Base-by-base conservation (phyloP, 2,329 filamentous ascomycete genomes). In the Harringtonia lauricola region DNA sequence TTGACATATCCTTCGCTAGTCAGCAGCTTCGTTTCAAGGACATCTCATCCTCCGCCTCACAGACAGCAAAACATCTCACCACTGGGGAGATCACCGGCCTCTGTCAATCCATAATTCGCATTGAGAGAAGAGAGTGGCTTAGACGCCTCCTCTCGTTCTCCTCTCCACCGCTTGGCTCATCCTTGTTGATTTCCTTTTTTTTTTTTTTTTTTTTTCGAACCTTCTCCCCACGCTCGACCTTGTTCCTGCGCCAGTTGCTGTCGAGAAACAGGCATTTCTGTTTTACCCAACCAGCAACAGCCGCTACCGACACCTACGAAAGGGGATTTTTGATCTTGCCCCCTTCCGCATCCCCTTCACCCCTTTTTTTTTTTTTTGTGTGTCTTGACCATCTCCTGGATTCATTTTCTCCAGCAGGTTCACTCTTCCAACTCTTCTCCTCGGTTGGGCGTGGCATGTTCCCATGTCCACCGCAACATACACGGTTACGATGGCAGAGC, bases 391-490 rank as follows among this genome's bases (percentile, higher is more conserved):
- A n/a, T 41, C 31, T 36, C 40, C 4, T 21, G 19, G 2, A 31
- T 10, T 35, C 30, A 9, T 24, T 43, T 31, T 30, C 31, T 41
- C 22, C 22, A 39, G 8, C 17, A 24, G 10, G 13, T 18, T 24
- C 2, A 8, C 10, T 15, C 18, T 40, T 37, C 37, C 21, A 30
- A 14, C n/a, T 24, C 24, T 38, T 18, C 26, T 38, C 33, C 22
- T 30, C 17, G 19, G 36, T 44, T 47, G 19, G 29, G 30, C 17
- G 45, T 57, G 67, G 65, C 57, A 74, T 72, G 71, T 58, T 66
- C 70, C 63, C 70, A 77, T 77, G 72, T 76, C 74, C 67, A 73
- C 72, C 65, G 71, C 72, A 61, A 73, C 72, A 52, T 75, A 77
- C 61, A 70, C 73, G 65, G 69, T 71, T 58, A 74, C 68, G 59